Evolutionary conservation across 768 basidiomycete genomes (phyloP).

Genomic region (Cubamyces lactineus): DNA sequence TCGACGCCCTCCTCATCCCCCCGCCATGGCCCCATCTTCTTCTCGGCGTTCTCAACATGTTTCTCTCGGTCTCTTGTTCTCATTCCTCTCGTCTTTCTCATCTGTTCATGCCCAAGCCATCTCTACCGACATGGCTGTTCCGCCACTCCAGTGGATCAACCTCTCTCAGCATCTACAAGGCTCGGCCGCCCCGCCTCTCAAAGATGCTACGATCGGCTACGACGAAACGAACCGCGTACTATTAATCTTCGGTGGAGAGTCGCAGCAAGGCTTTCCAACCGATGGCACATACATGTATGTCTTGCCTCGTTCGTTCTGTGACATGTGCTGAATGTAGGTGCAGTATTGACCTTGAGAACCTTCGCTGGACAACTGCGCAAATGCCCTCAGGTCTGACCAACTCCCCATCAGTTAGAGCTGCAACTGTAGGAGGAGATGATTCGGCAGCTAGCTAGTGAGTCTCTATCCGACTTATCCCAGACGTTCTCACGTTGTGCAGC

Average conservation of each 20-base stretch:
- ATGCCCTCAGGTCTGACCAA: slow-evolving; percentile 52
- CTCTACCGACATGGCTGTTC: slow-evolving; percentile 56
- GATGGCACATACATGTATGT: slow-evolving; percentile 69
- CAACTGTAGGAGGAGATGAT: slow-evolving; percentile 67
- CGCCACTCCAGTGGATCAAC: slow-evolving; percentile 75
- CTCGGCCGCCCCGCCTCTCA: slow-evolving; percentile 62
- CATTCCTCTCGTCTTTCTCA: slow-evolving; percentile 29
- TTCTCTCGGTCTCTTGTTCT: slow-evolving; percentile 30
- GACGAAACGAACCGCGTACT: slow-evolving; percentile 53
- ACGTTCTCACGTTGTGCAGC: slow-evolving; percentile 41
- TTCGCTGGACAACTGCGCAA: slow-evolving; percentile 61
- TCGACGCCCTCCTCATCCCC: not conserved
- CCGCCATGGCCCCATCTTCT: slow-evolving; percentile 24
- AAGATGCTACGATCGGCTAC: slow-evolving; percentile 71
- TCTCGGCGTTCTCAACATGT: slow-evolving; percentile 20
- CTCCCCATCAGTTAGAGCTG: slow-evolving; percentile 64
- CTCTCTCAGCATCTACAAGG: slow-evolving; percentile 60
- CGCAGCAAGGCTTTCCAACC: slow-evolving; percentile 62
- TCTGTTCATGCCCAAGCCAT: slow-evolving; percentile 48
- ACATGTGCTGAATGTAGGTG: slow-evolving; percentile 5
- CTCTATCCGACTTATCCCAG: slow-evolving; percentile 9
- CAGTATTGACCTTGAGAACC: slow-evolving; percentile 64
- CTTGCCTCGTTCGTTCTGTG: not conserved
- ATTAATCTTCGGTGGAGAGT: slow-evolving; percentile 78
- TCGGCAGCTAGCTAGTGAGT: slow-evolving; percentile 83